These are phyloP conservation scores for Colletotrichum cuscutae DNA, from an alignment of 2,329 filamentous ascomycete species.

Conservation along the genomic window DNA sequence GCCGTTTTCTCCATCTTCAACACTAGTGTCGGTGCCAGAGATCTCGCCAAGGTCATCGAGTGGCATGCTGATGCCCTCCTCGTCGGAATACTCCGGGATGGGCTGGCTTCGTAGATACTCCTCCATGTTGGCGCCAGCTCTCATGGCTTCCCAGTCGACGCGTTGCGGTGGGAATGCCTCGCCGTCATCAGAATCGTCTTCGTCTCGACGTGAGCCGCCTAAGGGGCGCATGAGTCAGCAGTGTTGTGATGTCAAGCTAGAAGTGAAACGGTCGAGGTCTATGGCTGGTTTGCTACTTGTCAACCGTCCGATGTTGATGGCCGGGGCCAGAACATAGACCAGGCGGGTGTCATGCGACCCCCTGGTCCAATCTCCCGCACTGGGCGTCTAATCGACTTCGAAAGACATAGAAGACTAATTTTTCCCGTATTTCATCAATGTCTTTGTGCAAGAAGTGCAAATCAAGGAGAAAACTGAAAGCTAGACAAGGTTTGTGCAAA, in stretches of 20 bases:
- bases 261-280: slow-evolving; percentile 8
- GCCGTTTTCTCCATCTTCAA: slow-evolving; percentile 43
- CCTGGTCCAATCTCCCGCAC: background rate
- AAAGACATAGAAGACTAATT: background rate
- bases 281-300: slow-evolving; percentile 6
- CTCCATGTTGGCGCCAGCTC: slow-evolving; percentile 32
- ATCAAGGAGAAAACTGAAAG: background rate
- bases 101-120: slow-evolving; percentile 25
- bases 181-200: slow-evolving; percentile 29
- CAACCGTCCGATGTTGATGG: slow-evolving; percentile 18
- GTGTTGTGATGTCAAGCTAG: background rate
- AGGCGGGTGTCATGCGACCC: slow-evolving; percentile 1
- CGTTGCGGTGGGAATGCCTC: slow-evolving; percentile 31
- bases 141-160: slow-evolving; percentile 33
- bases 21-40: slow-evolving; percentile 42
- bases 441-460: background rate
- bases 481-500: background rate
- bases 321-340: slow-evolving; percentile 4
- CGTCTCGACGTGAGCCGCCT: slow-evolving; percentile 29
- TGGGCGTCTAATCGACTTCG: background rate
- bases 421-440: background rate
- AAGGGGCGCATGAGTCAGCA: slow-evolving; percentile 26
- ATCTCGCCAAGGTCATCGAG: slow-evolving; percentile 32
- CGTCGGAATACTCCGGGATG: slow-evolving; percentile 33
- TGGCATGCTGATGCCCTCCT: slow-evolving; percentile 23